Evolutionary conservation across 1,139 yeast species (phyloP), one percentile per base, ranked within the genome.

Genomic region (Yamadazyma blattariae): DNA sequence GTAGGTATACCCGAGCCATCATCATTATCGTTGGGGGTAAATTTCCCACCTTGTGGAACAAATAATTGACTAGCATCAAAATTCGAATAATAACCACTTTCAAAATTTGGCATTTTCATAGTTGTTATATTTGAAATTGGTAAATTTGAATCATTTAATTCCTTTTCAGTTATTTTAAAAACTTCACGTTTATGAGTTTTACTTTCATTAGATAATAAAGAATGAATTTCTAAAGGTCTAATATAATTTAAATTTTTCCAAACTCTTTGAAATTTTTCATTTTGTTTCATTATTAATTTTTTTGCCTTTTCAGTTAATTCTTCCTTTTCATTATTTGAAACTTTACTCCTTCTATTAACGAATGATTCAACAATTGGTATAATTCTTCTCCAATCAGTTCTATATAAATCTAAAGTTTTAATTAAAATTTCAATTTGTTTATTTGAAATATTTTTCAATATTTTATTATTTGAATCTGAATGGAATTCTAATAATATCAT

Each of bases 371-470:
- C 25, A 30, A 47, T 27, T 13, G 33, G 38, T 5, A 50, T 29
- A 28, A 47, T 31, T 9, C 45, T 47, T 24, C 48, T 50, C 50
- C 50, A 48, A 22, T 33, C 32, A n/a, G 36, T 39, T 27, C 44
- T 40, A 13, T 43, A 38, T 16, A 33, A 28, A 16, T 38, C 35
- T 26, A 48, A 35, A 20, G 45, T 40, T 9, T 37, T 30, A 12
- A 47, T 29, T 18, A 51, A 45, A 7, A 27, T 34, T 12, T 38
- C 34, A 25, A 40, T 19, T 30, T 47, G 52, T 23, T 32, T 39
- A 24, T 25, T 16, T 11, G 52, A 42, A 2, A 45, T 42, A 27
- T 36, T 27, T 16, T 45, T 39, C 19, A 49, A 51, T 13, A 47
- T 32, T 11, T 25, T 33, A 27, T 45, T 44, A n/a, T 33, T 26